Conservation (phyloP, 2,329 filamentous ascomycete species). For the Camptophora hylomeconis region DNA sequence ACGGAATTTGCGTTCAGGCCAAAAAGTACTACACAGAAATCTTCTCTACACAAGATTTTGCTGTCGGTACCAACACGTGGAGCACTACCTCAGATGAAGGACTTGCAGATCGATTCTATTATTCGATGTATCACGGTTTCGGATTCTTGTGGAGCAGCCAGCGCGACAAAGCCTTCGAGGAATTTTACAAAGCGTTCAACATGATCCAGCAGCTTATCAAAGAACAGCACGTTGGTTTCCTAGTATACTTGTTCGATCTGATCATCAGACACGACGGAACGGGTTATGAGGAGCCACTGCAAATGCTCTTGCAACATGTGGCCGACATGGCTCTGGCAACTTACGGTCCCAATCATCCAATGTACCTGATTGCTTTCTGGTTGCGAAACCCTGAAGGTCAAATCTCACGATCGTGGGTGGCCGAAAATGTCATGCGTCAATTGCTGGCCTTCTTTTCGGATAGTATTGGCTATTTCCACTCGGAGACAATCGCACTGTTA, state of each 20-base stretch:
- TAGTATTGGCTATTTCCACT: slow-evolving; percentile 17
- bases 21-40: slow-evolving; percentile 15
- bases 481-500: slow-evolving; percentile 16
- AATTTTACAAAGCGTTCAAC: slow-evolving; percentile 15
- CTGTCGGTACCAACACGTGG: slow-evolving; percentile 14
- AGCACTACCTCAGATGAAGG: slow-evolving; percentile 16
- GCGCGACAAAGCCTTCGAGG: slow-evolving; percentile 14
- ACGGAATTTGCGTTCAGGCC: slow-evolving; percentile 12
- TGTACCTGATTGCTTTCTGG: slow-evolving; percentile 14
- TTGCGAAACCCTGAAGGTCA: slow-evolving; percentile 9
- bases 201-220: slow-evolving; percentile 15
- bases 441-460: slow-evolving; percentile 18
- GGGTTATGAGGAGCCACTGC: slow-evolving; percentile 15
- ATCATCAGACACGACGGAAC: slow-evolving; percentile 17
- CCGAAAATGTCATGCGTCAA: slow-evolving; percentile 12
- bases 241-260: slow-evolving; percentile 18
- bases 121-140: slow-evolving; percentile 17
- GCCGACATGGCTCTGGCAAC: slow-evolving; percentile 14
- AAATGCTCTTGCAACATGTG: slow-evolving; percentile 14
- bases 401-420: slow-evolving; percentile 13
- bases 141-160: slow-evolving; percentile 16
- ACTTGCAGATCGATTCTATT: slow-evolving; percentile 16
- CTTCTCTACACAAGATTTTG: slow-evolving; percentile 12
- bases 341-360: slow-evolving; percentile 13
- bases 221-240: slow-evolving; percentile 16